Evolutionary conservation across 2,329 filamentous ascomycete species (phyloP).

Genomic region (Sporothrix protearum): DNA sequence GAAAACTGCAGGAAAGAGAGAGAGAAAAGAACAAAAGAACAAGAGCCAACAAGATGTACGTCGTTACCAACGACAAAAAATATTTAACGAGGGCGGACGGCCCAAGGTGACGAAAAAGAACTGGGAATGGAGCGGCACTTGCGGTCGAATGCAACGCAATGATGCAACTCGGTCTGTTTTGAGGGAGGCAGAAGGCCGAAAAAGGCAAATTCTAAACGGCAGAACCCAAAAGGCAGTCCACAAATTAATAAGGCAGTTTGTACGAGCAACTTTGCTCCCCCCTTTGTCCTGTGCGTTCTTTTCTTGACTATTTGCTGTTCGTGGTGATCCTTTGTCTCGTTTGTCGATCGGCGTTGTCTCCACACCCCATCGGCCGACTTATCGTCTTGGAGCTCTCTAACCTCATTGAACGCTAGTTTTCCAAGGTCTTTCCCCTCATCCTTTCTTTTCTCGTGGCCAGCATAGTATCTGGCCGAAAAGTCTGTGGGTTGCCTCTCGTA

Average conservation of each 20-base stretch:
- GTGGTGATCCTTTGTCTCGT: conserved; percentile 2
- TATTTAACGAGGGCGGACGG: background rate
- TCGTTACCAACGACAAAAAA: background rate
- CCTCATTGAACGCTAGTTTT: too few relatives aligned
- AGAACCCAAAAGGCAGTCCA: background rate
- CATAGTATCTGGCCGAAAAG: background rate
- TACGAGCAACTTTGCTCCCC: too few relatives aligned
- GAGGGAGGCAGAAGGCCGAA: background rate
- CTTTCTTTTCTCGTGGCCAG: background rate
- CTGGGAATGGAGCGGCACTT: background rate
- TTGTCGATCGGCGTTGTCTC: conserved; percentile 2
- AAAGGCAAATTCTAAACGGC: too few relatives aligned
- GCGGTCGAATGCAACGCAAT: background rate
- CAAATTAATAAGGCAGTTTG: too few relatives aligned
- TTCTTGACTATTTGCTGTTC: background rate
- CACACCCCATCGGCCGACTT: background rate
- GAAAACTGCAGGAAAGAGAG: too few relatives aligned
- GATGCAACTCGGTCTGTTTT: background rate
- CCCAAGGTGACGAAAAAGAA: background rate
- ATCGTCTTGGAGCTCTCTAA: background rate
- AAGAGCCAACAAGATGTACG: background rate
- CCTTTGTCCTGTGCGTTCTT: background rate
- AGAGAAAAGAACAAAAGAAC: background rate
- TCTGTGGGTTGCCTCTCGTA: background rate
- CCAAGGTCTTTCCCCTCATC: background rate